Base-by-base conservation (phyloP, 371 early-diverging fungal genomes). In the Mucor circinelloides region DNA sequence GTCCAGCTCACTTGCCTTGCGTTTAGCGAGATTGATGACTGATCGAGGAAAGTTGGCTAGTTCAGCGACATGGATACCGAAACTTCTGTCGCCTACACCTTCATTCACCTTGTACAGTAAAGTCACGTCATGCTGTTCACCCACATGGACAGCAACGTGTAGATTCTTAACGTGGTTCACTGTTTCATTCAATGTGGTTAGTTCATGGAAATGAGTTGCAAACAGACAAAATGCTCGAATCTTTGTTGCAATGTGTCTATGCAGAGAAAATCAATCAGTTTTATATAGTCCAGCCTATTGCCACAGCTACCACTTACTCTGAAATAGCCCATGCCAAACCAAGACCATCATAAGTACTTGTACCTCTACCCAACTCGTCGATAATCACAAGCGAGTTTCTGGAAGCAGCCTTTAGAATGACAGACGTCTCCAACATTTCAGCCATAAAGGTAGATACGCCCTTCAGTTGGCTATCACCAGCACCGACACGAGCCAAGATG, bases 391-490 rank as follows among this genome's bases (percentile, higher is more conserved):
- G 85, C 0, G 99, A 97, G 52, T 93, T 82, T 2, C 74, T 38
- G 0, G 98, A 94, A 2, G 98, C 66, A 28, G 69, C 92, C 74
- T 93, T 88, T 25, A 99, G 76, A 72, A 99, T 99, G 2, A 93
- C 88, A 0, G 98, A 90, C 1, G 99, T 97, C 78, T 99, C 99
- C 13, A 97, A 80, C 99, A 99, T 99, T 82, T 99, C 99, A 0
- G 96, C 94, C 99, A 99, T 99, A 75, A 99, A 99, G 3, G 99
- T 99, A 4, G 97, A 97, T 0, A 97, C 92, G 28, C 98, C 97
- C 60, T 93, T 95, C 52, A 94, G 82, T 67, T 96, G 93, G 66
- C 92, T 92, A 72, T 99, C 99, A 30, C 95, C 93, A 1, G 99
- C 99, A 6, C 99, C 99, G 0, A 99, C 96, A 67, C 99, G 85